phyloP scores from a whole-genome alignment of 2,329 filamentous ascomycete species.

The Tympanopsis confertula region DNA sequence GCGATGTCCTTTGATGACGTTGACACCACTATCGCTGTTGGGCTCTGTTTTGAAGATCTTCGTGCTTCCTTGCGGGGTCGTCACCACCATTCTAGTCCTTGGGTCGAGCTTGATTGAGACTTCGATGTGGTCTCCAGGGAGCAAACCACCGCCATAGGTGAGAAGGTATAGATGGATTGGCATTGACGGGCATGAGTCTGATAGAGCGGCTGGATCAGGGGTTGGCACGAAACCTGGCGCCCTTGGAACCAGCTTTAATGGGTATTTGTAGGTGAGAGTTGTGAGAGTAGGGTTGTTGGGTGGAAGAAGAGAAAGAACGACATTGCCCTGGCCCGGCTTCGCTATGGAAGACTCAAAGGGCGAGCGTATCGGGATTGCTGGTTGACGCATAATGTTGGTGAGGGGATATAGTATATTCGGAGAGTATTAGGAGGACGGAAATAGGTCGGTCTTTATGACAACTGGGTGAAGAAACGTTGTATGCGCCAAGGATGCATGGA shows the following conservation, averaged over 20 bases:
- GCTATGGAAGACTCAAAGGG: constrained; percentile 36
- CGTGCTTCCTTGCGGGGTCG: constrained; percentile 35
- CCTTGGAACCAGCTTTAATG: constrained; percentile 50
- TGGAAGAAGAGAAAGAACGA: constrained; percentile 44
- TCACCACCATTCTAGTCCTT: neutral
- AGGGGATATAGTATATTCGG: no score
- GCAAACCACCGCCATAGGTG: constrained; percentile 55
- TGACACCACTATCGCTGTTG: constrained; percentile 8
- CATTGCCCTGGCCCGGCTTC: constrained; percentile 45
- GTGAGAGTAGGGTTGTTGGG: constrained; percentile 34
- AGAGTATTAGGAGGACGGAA: no score
- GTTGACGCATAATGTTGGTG: no score
- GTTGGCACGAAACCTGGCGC: neutral
- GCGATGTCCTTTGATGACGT: constrained; percentile 5
- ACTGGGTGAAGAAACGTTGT: no score
- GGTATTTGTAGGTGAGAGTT: constrained; percentile 54
- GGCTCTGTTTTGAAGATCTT: constrained; percentile 55
- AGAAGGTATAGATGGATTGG: constrained; percentile 51
- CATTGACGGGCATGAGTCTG: constrained; percentile 25
- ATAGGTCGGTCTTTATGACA: no score
- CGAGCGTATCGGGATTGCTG: neutral
- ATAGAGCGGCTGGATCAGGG: constrained; percentile 36
- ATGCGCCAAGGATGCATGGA: no score
- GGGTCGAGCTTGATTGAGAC: constrained; percentile 16
- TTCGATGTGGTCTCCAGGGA: constrained; percentile 50